Conservation (phyloP, 805 yeast genomes). For the Tetrapisispora phaffii region DNA sequence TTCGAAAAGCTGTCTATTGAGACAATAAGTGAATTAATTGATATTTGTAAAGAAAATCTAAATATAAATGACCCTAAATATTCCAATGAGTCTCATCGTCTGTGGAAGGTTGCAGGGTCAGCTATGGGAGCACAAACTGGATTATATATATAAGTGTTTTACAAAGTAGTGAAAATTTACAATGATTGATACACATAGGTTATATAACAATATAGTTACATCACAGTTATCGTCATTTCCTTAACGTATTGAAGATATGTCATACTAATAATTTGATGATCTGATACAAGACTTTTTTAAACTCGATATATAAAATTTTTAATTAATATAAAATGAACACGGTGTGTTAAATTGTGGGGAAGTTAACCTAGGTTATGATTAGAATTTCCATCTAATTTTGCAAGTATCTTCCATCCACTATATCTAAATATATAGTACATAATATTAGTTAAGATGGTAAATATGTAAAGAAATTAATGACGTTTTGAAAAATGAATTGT, state of each 20-base stretch:
- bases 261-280: no score
- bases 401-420: slow-evolving; percentile 1
- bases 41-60: slow-evolving; percentile 7
- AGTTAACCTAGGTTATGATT: not conserved
- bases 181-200: not conserved
- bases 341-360: slow-evolving; percentile 1
- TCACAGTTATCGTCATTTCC: no score
- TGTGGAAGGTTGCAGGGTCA: slow-evolving; percentile 24
- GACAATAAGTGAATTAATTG: slow-evolving; percentile 23
- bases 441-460: slow-evolving; percentile 6
- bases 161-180: no score
- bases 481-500: not conserved
- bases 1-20: slow-evolving; percentile 39
- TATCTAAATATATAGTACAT: slow-evolving; percentile 26
- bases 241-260: no score
- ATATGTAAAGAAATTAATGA: not conserved
- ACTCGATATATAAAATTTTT: not conserved
- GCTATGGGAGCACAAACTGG: slow-evolving; percentile 28
- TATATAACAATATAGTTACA: no score
- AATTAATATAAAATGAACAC: slow-evolving; percentile 7
- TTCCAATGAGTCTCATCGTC: slow-evolving; percentile 20
- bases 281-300: not conserved
- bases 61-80: slow-evolving; percentile 9
- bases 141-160: slow-evolving; percentile 16
- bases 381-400: not conserved